Percentiles rank a stretch among this genome's conserved stretches.
phyloP scores from a whole-genome alignment of 2,329 filamentous ascomycete species.

The Alternaria triticimaculans region DNA sequence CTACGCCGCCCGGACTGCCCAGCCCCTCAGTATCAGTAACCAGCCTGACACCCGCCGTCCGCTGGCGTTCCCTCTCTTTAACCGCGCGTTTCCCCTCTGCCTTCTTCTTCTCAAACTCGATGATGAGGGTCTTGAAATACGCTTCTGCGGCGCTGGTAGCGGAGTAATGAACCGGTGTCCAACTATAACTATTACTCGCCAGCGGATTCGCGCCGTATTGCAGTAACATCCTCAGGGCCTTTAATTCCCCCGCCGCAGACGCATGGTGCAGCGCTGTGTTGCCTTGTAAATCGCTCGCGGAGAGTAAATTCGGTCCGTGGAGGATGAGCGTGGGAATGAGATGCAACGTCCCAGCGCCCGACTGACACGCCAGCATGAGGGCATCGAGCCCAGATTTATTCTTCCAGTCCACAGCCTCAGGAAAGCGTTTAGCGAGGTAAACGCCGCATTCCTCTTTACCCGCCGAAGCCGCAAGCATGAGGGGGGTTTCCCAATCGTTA shows the following conservation, averaged over 20 bases:
- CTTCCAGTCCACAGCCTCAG: constrained; percentile 66
- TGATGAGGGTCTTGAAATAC: constrained; percentile 78
- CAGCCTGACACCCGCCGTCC: constrained; percentile 33
- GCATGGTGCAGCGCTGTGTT: constrained; percentile 90
- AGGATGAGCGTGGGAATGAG: constrained; percentile 49
- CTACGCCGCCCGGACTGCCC: background rate
- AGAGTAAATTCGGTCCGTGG: constrained; percentile 37
- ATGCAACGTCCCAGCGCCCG: constrained; percentile 52
- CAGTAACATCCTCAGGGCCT: constrained; percentile 77
- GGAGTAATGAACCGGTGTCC: constrained; percentile 84
- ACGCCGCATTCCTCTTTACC: constrained; percentile 78
- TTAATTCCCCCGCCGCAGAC: constrained; percentile 78
- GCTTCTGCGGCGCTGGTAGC: constrained; percentile 83
- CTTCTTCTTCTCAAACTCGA: constrained; percentile 71
- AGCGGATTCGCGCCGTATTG: constrained; percentile 79
- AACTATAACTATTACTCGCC: constrained; percentile 75
- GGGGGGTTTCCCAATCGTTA: constrained; percentile 77
- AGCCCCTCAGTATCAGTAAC: constrained; percentile 9
- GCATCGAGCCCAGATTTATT: constrained; percentile 75
- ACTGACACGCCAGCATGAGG: constrained; percentile 50
- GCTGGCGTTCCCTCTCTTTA: constrained; percentile 39
- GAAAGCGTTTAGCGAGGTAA: constrained; percentile 70
- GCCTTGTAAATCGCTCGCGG: constrained; percentile 68
- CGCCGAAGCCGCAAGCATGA: constrained; percentile 76
- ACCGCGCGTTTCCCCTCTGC: constrained; percentile 49